Percentiles rank a stretch among this genome's conserved stretches.
Conservation (phyloP, 2,329 filamentous ascomycete species). For the Chlorencoelia australis region DNA sequence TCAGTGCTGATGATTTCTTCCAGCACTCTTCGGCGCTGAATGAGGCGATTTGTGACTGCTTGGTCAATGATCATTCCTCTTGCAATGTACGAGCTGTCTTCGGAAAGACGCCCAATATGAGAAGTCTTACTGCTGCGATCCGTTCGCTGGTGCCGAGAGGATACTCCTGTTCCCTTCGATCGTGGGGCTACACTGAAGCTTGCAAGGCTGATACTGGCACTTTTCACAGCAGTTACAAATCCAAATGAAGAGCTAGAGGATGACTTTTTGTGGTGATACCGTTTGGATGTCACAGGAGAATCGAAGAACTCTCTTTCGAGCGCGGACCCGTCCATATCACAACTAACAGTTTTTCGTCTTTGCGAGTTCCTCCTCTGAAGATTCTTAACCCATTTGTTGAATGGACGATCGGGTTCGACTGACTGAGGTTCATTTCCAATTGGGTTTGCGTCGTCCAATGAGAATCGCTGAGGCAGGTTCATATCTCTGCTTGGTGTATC, state of each 20-base stretch:
- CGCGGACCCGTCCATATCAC: slow-evolving; percentile 21
- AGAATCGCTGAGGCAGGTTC: slow-evolving; percentile 14
- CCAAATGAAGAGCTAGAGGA: slow-evolving; percentile 68
- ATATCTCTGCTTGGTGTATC: slow-evolving; percentile 13
- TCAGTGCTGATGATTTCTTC: slow-evolving; percentile 83
- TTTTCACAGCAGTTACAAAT: slow-evolving; percentile 72
- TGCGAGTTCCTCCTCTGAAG: slow-evolving; percentile 48
- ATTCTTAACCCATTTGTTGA: slow-evolving; percentile 64
- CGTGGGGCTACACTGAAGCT: slow-evolving; percentile 59
- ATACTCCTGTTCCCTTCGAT: slow-evolving; percentile 42
- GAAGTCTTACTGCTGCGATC: slow-evolving; percentile 55
- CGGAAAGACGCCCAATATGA: slow-evolving; percentile 49
- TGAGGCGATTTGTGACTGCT: slow-evolving; percentile 57
- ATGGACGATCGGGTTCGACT: slow-evolving; percentile 33
- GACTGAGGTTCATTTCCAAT: slow-evolving; percentile 9
- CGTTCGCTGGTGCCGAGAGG: slow-evolving; percentile 47
- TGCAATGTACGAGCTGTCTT: slow-evolving; percentile 54
- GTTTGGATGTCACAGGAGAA: slow-evolving; percentile 30
- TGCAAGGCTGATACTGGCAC: slow-evolving; percentile 67
- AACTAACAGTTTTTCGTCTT: slow-evolving; percentile 30
- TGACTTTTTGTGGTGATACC: slow-evolving; percentile 40
- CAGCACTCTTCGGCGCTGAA: slow-evolving; percentile 68
- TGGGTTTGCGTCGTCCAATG: slow-evolving; percentile 13
- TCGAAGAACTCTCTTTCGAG: slow-evolving; percentile 14
- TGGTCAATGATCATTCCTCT: slow-evolving; percentile 47